Evolutionary conservation across 2,329 filamentous ascomycete species (phyloP).

Genomic region (Exophiala xenobiotica): DNA sequence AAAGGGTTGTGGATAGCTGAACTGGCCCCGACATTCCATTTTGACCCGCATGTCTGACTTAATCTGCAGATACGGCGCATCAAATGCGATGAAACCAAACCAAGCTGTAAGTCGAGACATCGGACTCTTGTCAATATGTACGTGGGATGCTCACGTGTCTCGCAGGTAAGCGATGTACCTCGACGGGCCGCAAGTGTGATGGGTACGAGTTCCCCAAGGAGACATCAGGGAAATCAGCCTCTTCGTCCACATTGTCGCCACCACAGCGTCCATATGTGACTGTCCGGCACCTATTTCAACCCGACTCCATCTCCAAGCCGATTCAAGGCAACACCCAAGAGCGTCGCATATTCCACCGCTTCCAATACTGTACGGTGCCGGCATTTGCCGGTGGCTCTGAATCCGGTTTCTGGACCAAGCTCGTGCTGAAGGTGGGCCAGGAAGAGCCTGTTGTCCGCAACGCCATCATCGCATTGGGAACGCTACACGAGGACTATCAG

Average conservation of each 20-base stretch:
- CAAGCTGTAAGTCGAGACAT: constrained; percentile 35
- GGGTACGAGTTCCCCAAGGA: constrained; percentile 54
- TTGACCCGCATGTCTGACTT: constrained; percentile 14
- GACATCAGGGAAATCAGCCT: constrained; percentile 12
- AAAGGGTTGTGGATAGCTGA: constrained; percentile 17
- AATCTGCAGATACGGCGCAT: constrained; percentile 37
- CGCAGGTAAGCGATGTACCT: constrained; percentile 56
- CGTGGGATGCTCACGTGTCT: constrained; percentile 22
- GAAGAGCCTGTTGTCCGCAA: constrained; percentile 61
- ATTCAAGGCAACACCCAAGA: constrained; percentile 55
- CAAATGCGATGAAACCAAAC: constrained; percentile 47
- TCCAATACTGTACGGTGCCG: constrained; percentile 60
- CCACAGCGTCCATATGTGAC: constrained; percentile 5
- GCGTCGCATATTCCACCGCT: constrained; percentile 61
- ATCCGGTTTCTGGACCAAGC: constrained; percentile 63
- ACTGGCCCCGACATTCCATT: background rate
- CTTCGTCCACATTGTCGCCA: constrained; percentile 15
- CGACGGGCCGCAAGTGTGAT: constrained; percentile 58
- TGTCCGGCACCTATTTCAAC: constrained; percentile 23
- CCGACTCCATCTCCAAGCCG: constrained; percentile 34
- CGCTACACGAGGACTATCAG: constrained; percentile 57
- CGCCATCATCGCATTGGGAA: constrained; percentile 65
- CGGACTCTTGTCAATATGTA: background rate
- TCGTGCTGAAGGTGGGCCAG: constrained; percentile 64
- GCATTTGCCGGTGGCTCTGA: constrained; percentile 68